These are phyloP conservation scores for Vanrija sp. DNA, from an alignment of 1,284 basidiomycete genomes.

Conservation along the genomic window DNA sequence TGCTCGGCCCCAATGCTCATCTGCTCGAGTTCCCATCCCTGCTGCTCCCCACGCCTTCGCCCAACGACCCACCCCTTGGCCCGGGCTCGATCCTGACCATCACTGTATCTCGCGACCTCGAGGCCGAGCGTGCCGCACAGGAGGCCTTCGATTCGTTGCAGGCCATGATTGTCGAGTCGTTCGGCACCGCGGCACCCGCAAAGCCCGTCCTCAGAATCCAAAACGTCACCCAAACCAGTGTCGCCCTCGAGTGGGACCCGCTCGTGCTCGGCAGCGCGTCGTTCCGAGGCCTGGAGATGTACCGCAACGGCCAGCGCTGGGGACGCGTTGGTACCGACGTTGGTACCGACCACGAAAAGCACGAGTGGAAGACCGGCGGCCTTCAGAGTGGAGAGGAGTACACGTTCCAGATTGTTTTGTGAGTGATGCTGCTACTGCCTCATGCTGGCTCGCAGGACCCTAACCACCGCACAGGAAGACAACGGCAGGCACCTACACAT, in stretches of 20 bases:
- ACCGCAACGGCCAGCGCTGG: slow-evolving; percentile 80
- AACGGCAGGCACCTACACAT: slow-evolving; percentile 80
- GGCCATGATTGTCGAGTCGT: slow-evolving; percentile 68
- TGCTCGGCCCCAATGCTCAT: slow-evolving; percentile 85
- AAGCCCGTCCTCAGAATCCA: slow-evolving; percentile 69
- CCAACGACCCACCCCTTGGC: slow-evolving; percentile 64
- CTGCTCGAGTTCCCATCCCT: slow-evolving; percentile 94
- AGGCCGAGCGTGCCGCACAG: slow-evolving; percentile 75
- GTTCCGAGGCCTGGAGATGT: slow-evolving; percentile 81
- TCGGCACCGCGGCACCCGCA: slow-evolving; percentile 65
- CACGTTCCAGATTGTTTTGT: slow-evolving; percentile 84
- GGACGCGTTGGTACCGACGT: slow-evolving; percentile 52
- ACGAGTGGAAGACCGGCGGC: slow-evolving; percentile 70
- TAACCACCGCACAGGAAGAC: slow-evolving; percentile 53
- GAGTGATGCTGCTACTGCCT: slow-evolving; percentile 28
- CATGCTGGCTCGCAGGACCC: background rate
- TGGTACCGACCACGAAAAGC: slow-evolving; percentile 35
- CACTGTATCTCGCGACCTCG: slow-evolving; percentile 75
- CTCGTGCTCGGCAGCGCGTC: slow-evolving; percentile 80
- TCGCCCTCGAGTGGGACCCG: slow-evolving; percentile 84
- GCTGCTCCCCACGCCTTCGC: slow-evolving; percentile 60
- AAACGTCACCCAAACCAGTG: slow-evolving; percentile 90
- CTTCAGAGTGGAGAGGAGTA: slow-evolving; percentile 84
- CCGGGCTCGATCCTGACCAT: slow-evolving; percentile 97
- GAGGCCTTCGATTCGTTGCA: slow-evolving; percentile 78